Conservation (phyloP, 805 yeast genomes). For the Metschnikowia lochheadii region DNA sequence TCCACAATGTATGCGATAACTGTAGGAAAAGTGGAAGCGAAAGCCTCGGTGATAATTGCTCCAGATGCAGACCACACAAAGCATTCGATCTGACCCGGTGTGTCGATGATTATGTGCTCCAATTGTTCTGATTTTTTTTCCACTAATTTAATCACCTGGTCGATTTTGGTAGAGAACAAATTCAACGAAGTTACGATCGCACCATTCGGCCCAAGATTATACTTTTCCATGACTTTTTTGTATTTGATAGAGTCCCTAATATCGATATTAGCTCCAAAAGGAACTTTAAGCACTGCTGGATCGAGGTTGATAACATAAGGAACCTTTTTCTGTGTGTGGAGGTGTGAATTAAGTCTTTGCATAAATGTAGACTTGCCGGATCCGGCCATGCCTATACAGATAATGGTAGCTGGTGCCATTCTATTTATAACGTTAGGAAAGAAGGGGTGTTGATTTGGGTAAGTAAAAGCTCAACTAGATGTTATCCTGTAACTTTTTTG, state of each 20-base stretch:
- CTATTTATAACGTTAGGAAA: neutral
- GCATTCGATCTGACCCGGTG: constrained; percentile 99
- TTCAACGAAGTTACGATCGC: constrained; percentile 95
- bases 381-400: constrained; percentile 52
- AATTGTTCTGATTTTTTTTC: constrained; percentile 64
- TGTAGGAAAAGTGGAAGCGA: constrained; percentile 94
- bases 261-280: constrained; percentile 91
- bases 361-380: constrained; percentile 97
- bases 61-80: constrained; percentile 99
- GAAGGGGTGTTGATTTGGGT: neutral
- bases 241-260: constrained; percentile 95
- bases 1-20: constrained; percentile 94
- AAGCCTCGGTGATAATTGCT: constrained; percentile 90
- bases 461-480: neutral
- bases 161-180: constrained; percentile 90
- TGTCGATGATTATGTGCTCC: constrained; percentile 80
- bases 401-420: constrained; percentile 29
- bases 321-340: constrained; percentile 64
- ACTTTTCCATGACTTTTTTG: constrained; percentile 93
- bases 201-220: constrained; percentile 95
- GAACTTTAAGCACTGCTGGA: constrained; percentile 94
- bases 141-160: constrained; percentile 83
- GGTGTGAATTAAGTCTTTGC: constrained; percentile 88
- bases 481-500: neutral
- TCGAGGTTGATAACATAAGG: constrained; percentile 94